Conservation (phyloP, 1,284 basidiomycete genomes). For the Puccinia coronata region DNA sequence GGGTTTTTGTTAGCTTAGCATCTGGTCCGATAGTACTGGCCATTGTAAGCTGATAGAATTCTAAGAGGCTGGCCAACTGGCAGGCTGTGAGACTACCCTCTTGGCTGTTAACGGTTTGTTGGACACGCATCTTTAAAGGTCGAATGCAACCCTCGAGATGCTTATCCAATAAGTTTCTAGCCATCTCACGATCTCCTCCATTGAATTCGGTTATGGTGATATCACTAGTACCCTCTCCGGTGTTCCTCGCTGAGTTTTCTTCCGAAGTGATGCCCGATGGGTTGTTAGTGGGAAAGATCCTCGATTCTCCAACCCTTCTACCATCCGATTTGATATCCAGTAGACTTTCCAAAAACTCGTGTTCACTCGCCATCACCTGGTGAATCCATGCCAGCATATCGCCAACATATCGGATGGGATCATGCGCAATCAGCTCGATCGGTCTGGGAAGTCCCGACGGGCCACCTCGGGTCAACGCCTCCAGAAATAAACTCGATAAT, state of each 20-base stretch:
- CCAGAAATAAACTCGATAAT: slow-evolving; percentile 76
- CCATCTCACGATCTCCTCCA: slow-evolving; percentile 74
- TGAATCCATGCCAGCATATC: slow-evolving; percentile 99
- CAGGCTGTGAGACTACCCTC: slow-evolving; percentile 89
- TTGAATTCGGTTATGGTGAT: slow-evolving; percentile 51
- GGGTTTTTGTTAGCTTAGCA: slow-evolving; percentile 72
- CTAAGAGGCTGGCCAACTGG: slow-evolving; percentile 86
- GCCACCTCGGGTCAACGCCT: slow-evolving; percentile 84
- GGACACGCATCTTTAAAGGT: slow-evolving; percentile 70
- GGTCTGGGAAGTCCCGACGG: slow-evolving; percentile 84
- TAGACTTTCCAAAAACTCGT: slow-evolving; percentile 82
- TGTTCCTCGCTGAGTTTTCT: slow-evolving; percentile 23
- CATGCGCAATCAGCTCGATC: slow-evolving; percentile 95
- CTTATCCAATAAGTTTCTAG: slow-evolving; percentile 79
- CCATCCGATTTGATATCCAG: slow-evolving; percentile 70
- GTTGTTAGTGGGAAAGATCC: slow-evolving; percentile 21
- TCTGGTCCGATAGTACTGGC: slow-evolving; percentile 79
- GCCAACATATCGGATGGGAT: slow-evolving; percentile 90
- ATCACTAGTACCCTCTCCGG: slow-evolving; percentile 61
- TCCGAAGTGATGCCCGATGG: slow-evolving; percentile 2
- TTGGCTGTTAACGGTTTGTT: slow-evolving; percentile 87
- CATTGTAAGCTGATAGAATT: slow-evolving; percentile 93
- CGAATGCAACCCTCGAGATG: slow-evolving; percentile 69
- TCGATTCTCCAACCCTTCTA: slow-evolving; percentile 75
- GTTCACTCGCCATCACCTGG: slow-evolving; percentile 89